Base-by-base conservation (phyloP, 2,329 filamentous ascomycete genomes). In the Parasarocladium wereldwijsianum region DNA sequence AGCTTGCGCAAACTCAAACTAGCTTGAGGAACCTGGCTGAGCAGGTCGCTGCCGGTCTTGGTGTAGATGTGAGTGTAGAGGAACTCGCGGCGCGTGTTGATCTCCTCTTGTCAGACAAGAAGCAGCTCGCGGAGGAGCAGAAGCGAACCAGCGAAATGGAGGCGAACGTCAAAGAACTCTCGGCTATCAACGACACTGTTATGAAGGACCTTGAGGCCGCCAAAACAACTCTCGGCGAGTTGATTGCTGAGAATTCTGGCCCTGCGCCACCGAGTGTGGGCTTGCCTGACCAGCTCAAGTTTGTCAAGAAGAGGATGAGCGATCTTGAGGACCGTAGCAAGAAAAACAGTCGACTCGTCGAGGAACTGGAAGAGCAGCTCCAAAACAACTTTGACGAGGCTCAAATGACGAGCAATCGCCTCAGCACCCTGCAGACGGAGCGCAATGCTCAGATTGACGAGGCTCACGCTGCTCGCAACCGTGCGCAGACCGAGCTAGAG, bases 351-450 rank as follows among this genome's bases (percentile, higher is more conserved):
- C 75, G 84, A 14, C 64, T 98, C 9, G 83, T 98, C 7, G 84
- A 96, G 50, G 87, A 98, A 55, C 74, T 98, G 5, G 90, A 98
- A 54, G 87, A 96, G 44, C 90, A 98, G 53, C 73, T 98, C 32
- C 86, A 87, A 47, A 83, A 70, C 49, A 94, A 90, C 57, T 98
- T 85, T 54, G 90, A 98, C 46, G 82, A 93, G 50, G 85, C 87
- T 36, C 83, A 94, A 47, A 63, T 73, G 35, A 76, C 77, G 9
- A 85, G 72, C 51, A 93, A 93, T 57, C 76, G 87, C 32, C 60
- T 96, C 31, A 94, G 86, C 31, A 76, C 80, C 27, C 63, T 87
- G 28, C 77, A 85, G 46, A 70, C 72, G 12, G 80, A 86, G 53
- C 76, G 78, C 27, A 70, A 76, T 36, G 64, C 66, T 31, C 76